These are phyloP conservation scores for Xeromyces bisporus DNA, from an alignment of 495 filamentous ascomycete species.

Conservation along the genomic window DNA sequence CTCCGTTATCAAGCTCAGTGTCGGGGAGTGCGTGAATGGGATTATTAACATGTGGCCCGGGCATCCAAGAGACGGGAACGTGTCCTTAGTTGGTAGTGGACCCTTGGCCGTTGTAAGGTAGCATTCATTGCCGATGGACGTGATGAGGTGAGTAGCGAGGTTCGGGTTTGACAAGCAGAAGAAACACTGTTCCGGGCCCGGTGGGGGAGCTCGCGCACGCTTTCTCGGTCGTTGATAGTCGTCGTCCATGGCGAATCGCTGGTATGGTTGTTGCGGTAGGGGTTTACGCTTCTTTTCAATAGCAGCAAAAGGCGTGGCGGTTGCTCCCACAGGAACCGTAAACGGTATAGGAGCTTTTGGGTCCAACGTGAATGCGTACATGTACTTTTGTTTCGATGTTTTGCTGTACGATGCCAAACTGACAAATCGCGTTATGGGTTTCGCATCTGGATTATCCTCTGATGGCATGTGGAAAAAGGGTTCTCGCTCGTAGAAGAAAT, in stretches of 20 bases:
- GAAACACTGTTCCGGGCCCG: conserved; percentile 68
- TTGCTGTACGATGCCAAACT: conserved; percentile 68
- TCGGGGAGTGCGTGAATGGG: conserved; percentile 61
- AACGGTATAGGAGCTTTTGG: conserved; percentile 38
- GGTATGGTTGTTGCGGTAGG: conserved; percentile 32
- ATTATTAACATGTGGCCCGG: conserved; percentile 85
- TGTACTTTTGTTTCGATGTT: conserved; percentile 55
- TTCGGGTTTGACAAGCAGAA: conserved; percentile 83
- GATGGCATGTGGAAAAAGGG: conserved; percentile 66
- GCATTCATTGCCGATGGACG: conserved; percentile 63
- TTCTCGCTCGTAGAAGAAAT: conserved; percentile 73
- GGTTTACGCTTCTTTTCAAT: conserved; percentile 40
- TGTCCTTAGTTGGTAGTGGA: conserved; percentile 51
- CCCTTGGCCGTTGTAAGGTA: conserved; percentile 91
- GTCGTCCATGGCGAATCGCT: conserved; percentile 37
- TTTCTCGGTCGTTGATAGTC: conserved; percentile 32
- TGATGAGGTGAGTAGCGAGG: conserved; percentile 71
- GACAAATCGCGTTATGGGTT: conserved; percentile 67
- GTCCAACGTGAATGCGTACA: conserved; percentile 76
- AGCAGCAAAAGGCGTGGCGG: conserved; percentile 49
- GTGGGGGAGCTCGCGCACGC: conserved; percentile 38
- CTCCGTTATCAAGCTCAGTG: conserved; percentile 42
- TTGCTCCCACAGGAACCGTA: conserved; percentile 47
- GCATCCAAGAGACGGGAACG: conserved; percentile 53
- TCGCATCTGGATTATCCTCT: conserved; percentile 32